Conservation (phyloP, 2,329 filamentous ascomycete genomes). For the Aspergillus ochraceoroseus region DNA sequence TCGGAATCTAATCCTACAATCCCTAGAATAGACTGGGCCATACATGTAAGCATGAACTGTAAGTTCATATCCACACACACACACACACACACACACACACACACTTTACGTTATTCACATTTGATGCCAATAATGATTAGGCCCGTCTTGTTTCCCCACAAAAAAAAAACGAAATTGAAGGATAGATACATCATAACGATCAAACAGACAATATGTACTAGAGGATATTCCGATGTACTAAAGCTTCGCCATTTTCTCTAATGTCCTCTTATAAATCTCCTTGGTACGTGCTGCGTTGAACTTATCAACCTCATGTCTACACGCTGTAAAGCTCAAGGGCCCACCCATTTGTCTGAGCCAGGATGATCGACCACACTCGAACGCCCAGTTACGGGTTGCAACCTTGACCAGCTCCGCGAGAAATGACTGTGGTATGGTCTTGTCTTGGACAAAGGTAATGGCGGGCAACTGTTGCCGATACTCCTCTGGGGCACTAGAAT, state of each 20-base stretch:
- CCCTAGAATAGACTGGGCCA: no score
- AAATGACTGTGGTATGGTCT: conserved; percentile 25
- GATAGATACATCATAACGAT: neutral
- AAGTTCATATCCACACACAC: no score
- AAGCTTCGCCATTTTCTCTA: conserved; percentile 22
- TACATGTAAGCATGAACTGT: no score
- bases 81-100: no score
- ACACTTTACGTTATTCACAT: neutral
- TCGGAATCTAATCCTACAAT: no score
- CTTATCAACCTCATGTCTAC: conserved; percentile 25
- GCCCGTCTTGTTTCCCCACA: no score
- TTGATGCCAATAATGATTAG: neutral
- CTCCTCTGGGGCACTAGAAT: conserved; percentile 20
- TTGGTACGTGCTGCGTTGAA: conserved; percentile 22
- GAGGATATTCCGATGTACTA: neutral
- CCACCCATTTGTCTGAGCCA: conserved; percentile 32
- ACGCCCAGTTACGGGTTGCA: conserved; percentile 31
- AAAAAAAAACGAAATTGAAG: no score
- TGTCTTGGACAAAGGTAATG: conserved; percentile 29
- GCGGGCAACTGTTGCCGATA: conserved; percentile 24
- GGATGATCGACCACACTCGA: conserved; percentile 33
- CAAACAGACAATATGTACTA: conserved; percentile 1
- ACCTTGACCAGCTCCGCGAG: conserved; percentile 33
- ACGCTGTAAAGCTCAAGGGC: conserved; percentile 26
- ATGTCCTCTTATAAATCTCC: conserved; percentile 20